A percentile compares a stretch with the other conserved stretches of the same genome.
Conservation (phyloP, 2,329 filamentous ascomycete genomes). For the Xylaria sp. region DNA sequence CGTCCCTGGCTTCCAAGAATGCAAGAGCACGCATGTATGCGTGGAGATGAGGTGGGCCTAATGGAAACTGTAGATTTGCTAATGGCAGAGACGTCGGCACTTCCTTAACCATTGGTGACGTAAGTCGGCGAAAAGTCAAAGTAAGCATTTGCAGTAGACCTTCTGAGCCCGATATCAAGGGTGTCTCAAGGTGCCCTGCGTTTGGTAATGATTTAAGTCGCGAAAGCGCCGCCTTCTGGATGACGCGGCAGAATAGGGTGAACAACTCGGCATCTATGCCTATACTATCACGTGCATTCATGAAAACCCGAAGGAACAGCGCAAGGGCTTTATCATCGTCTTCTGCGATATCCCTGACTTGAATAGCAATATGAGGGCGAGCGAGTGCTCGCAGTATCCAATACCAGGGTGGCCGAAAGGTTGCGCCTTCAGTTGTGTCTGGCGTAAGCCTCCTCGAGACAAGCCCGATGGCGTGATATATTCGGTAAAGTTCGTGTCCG, state of each 20-base stretch:
- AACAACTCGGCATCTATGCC: constrained; percentile 54
- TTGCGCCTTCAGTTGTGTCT: constrained; percentile 44
- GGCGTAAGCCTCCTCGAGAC: constrained; percentile 45
- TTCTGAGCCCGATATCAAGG: constrained; percentile 32
- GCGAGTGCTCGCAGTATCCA: constrained; percentile 55
- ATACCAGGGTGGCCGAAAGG: constrained; percentile 57
- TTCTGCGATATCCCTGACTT: constrained; percentile 39
- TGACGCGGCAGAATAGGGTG: constrained; percentile 51
- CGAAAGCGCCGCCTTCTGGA: constrained; percentile 48
- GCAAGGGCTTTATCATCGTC: constrained; percentile 49
- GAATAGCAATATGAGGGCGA: constrained; percentile 48
- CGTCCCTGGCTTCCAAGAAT: constrained; percentile 67
- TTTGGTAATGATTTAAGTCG: constrained; percentile 34
- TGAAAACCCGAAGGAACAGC: constrained; percentile 50
- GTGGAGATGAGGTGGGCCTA: constrained; percentile 63
- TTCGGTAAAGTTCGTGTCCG: constrained; percentile 39
- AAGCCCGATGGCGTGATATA: constrained; percentile 54
- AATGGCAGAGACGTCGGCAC: constrained; percentile 4
- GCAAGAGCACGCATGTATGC: constrained; percentile 73
- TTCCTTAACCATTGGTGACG: constrained; percentile 39
- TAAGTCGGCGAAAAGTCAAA: constrained; percentile 44
- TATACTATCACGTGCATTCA: constrained; percentile 45
- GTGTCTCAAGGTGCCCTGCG: background rate
- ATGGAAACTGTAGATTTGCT: constrained; percentile 53
- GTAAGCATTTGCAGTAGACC: constrained; percentile 28